phyloP scores from a whole-genome alignment of 371 early-diverging fungal genomes.

The Zopfochytrium polystomum region DNA sequence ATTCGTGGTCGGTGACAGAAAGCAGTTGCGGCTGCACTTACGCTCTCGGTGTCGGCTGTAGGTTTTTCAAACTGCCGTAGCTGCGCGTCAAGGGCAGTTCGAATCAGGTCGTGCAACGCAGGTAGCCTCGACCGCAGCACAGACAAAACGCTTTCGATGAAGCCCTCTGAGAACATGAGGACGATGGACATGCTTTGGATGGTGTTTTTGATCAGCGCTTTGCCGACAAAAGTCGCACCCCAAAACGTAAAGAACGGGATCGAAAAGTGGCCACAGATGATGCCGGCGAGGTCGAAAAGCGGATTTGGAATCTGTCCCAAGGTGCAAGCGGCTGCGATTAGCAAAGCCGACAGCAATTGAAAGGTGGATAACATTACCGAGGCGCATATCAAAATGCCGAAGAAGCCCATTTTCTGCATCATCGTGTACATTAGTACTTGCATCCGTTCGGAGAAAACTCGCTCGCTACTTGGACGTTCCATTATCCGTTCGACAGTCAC shows the following conservation, averaged over 20 bases:
- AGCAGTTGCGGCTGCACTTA: background rate
- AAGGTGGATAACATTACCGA: constrained; percentile 53
- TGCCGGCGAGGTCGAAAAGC: constrained; percentile 92
- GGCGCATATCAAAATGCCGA: constrained; percentile 85
- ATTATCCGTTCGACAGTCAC: constrained; percentile 55
- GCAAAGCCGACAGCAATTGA: background rate
- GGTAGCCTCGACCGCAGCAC: constrained; percentile 51
- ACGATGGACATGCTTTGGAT: constrained; percentile 61
- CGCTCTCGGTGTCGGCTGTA: background rate
- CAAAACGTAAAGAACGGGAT: constrained; percentile 89
- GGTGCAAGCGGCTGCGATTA: background rate
- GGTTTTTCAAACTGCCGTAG: constrained; percentile 27
- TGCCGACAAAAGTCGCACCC: constrained; percentile 89
- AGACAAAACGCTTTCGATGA: constrained; percentile 52
- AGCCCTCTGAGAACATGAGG: constrained; percentile 65
- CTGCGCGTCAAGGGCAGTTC: constrained; percentile 40
- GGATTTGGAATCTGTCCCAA: too few relatives aligned
- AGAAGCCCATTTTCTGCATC: constrained; percentile 74
- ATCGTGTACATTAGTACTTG: constrained; percentile 61
- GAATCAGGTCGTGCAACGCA: constrained; percentile 34
- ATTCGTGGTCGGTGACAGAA: background rate
- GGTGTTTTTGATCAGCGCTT: constrained; percentile 80
- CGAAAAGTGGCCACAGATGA: constrained; percentile 84
- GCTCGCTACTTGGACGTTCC: constrained; percentile 43
- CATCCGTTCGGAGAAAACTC: constrained; percentile 54